A percentile compares a stretch with the other conserved stretches of the same genome.
Evolutionary conservation across 106 monocot species (phyloP).

Genomic region (Platanthera zijinensis): DNA sequence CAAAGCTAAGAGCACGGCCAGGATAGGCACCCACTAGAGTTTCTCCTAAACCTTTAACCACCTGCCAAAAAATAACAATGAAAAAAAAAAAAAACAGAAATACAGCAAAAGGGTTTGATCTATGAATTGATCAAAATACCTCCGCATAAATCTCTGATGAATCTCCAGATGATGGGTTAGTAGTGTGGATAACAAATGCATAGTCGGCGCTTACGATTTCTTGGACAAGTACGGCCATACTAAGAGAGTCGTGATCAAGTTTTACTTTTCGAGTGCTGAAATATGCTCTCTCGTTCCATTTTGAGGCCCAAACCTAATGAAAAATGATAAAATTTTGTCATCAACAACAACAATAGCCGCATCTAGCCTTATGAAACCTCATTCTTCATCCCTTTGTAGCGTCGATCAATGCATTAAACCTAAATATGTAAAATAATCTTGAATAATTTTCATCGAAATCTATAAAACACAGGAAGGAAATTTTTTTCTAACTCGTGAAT

Average conservation of each 20-base stretch:
- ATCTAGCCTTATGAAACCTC: no score
- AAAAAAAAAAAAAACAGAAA: not conserved
- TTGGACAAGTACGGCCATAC: constrained; percentile 98
- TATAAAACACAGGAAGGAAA: no score
- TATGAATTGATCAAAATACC: constrained; percentile 24
- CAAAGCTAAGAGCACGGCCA: constrained; percentile 86
- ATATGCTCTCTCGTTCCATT: constrained; percentile 98
- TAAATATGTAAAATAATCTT: no score
- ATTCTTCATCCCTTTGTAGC: no score
- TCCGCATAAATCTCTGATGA: constrained; percentile 93
- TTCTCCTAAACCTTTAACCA: constrained; percentile 94
- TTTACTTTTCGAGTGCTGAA: constrained; percentile 90
- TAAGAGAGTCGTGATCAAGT: constrained; percentile 77
- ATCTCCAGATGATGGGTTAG: constrained; percentile 83
- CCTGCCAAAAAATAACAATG: constrained; percentile 22
- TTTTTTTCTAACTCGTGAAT: no score
- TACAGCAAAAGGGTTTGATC: not conserved
- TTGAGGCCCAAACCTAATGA: constrained; percentile 91
- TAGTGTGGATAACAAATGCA: constrained; percentile 96
- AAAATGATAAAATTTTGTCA: not conserved
- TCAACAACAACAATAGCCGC: not conserved
- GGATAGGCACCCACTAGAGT: constrained; percentile 98
- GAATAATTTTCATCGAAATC: no score
- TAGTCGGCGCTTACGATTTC: constrained; percentile 92
- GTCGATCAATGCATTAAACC: no score